Evolutionary conservation across 768 basidiomycete species (phyloP), one percentile per base, ranked within the genome.

Genomic region (Tylopilus subfusipes): DNA sequence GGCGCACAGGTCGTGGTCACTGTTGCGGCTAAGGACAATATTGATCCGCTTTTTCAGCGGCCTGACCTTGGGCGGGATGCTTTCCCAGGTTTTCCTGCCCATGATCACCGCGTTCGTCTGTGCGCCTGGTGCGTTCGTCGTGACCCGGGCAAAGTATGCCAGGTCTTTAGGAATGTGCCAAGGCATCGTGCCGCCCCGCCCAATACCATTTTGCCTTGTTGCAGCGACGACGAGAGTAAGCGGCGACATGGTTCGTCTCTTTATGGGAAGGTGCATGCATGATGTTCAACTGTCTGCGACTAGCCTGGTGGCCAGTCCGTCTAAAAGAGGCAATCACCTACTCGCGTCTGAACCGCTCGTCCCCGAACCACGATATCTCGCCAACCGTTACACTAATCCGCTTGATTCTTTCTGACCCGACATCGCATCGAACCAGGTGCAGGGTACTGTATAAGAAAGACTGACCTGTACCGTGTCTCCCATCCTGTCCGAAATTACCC

Each of bases 11-110:
- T 82, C 70, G 60, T 85, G 89, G 43, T 74, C 72, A 24, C 66
- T 40, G 60, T 85, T 82, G 46, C 80, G 76, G 70, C 83, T 86
- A 55, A 95, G 72, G 53, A 99, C 84, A 24, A 95, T 68, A 66
- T 98, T 99, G 51, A 79, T 52, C 47, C 97, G 78, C 42, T 79
- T 80, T 39, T 80, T 75, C 19, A 99, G 78, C 5, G 97, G 97
- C 57, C 89, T 78, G 72, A 88, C 90, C 68, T 84, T 90, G 19
- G 66, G 59, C 9, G 97, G 96, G 51, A 99, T 98, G 68, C 91
- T 91, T 73, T 98, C 93, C 97, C 97, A 99, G 14, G 94, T 96
- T 65, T 90, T 93, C 52, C 96, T 80, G 13, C 97, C 97, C 96
- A 99, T 98, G 52, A 98, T 75, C 19, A 98, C 86, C 1, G 81